phyloP scores from a whole-genome alignment of 1,139 yeast genomes.

The Lodderomyces parapsilosis region DNA sequence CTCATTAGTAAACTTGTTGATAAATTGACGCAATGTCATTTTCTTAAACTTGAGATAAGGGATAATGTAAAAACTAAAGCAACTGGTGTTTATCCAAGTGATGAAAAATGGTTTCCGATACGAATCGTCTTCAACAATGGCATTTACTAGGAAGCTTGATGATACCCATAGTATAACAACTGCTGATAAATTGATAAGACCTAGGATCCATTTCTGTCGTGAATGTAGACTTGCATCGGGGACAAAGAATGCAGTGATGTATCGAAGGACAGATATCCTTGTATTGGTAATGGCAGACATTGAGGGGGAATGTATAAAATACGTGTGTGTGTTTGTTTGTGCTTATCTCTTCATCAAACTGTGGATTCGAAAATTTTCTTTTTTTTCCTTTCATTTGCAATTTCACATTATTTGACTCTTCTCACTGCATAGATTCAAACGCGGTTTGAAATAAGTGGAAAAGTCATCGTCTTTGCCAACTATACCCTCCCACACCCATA shows the following conservation, averaged over 20 bases:
- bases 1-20: conserved; percentile 21
- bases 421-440: conserved; percentile 1
- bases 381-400: conserved; percentile 1
- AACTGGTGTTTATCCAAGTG: conserved; percentile 86
- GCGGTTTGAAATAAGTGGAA: conserved; percentile 1
- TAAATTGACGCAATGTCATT: conserved; percentile 22
- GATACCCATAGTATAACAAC: conserved; percentile 88
- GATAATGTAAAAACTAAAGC: conserved; percentile 73
- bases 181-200: conserved; percentile 65
- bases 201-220: conserved; percentile 66
- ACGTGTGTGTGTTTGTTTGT: neutral
- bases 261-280: conserved; percentile 12
- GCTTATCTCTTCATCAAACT: neutral
- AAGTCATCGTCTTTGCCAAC: neutral
- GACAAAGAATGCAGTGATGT: conserved; percentile 16
- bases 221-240: conserved; percentile 17
- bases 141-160: conserved; percentile 78
- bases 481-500: neutral
- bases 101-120: conserved; percentile 92
- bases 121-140: conserved; percentile 61
- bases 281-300: conserved; percentile 8
- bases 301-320: neutral
- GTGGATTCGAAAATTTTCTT: conserved; percentile 3
- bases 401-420: neutral
- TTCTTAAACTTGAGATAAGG: conserved; percentile 50